Base-by-base conservation (phyloP, 192 early-diverging fungal genomes). In the Coemansia sp. region DNA sequence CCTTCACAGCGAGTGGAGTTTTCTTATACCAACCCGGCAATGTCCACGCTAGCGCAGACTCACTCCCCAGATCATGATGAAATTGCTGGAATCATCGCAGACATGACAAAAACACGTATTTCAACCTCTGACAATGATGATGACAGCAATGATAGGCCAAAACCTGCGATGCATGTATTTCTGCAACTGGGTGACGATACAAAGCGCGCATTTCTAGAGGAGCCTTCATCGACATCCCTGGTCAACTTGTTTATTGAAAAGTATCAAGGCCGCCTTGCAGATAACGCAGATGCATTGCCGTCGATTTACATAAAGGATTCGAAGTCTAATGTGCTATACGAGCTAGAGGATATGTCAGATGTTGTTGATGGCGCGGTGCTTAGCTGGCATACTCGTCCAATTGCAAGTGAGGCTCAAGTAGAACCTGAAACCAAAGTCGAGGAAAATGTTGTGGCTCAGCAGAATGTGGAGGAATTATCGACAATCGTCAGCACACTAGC, bases 221-320 rank as follows among this genome's bases (percentile, higher is more conserved):
- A 84, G 7, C 68, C 86, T 29, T 87, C 84, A 31, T 74, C 85
- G 21, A 82, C 88, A 6, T 78, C 82, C 0, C 69, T 92, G n/a
- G 68, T 83, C 52, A 88, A 90, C 77, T 58, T 92, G 42, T 92
- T 92, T 69, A 88, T 90, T 59, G 90, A 92, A 57, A 88, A 88
- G 57, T 92, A 89, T 57, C 78, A 75, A 52, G 86, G 83, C 59
- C 85, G 84, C 51, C 73, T 89, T 30, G 85, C 84, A 8, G 84
- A 89, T 61, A 70, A 87, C 9, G 82, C 87, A 50, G 66, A 75
- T n/a, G 57, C 67, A 8, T 84, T 92, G 55, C 89, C 90, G 0
- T 78, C 78, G 22, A 87, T 92, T 9, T 92, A 92, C 59, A 86
- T 92, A 46, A 82, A 81, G 23, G 88, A 92, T 59, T 66, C 84